Evolutionary conservation across 805 yeast species (phyloP).

Genomic region (Saccharomyces eubayanus): DNA sequence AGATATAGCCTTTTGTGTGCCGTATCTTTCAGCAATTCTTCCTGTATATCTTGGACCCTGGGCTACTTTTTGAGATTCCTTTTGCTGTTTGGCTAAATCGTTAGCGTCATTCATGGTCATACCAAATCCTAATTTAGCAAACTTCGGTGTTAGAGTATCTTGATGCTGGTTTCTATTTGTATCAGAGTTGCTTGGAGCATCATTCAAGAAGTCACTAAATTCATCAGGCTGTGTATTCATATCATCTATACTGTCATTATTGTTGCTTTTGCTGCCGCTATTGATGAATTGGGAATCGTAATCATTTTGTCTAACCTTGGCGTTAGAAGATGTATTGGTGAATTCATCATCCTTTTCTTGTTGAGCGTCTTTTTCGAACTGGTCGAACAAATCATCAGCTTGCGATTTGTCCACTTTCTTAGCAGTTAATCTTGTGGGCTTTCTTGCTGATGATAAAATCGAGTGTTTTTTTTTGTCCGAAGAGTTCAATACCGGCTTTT

Average conservation of each 20-base stretch:
- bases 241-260: constrained; percentile 4
- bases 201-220: constrained; percentile 11
- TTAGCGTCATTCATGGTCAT: constrained; percentile 62
- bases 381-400: constrained; percentile 45
- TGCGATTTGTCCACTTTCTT: constrained; percentile 49
- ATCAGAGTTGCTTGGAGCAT: background rate
- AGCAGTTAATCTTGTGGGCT: constrained; percentile 46
- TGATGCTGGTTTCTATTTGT: constrained; percentile 12
- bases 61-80: constrained; percentile 35
- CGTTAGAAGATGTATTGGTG: constrained; percentile 6
- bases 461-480: constrained; percentile 33
- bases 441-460: constrained; percentile 48
- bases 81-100: constrained; percentile 35
- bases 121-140: constrained; percentile 84
- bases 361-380: constrained; percentile 70
- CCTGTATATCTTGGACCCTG: constrained; percentile 62
- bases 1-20: constrained; percentile 87
- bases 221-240: constrained; percentile 11
- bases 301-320: constrained; percentile 32
- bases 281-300: constrained; percentile 4
- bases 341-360: constrained; percentile 61
- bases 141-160: constrained; percentile 43
- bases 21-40: constrained; percentile 67
- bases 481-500: constrained; percentile 11
- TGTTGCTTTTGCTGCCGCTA: constrained; percentile 1